Base-by-base conservation (phyloP, 202 grass and related monocot species). In the Setaria italica region DNA sequence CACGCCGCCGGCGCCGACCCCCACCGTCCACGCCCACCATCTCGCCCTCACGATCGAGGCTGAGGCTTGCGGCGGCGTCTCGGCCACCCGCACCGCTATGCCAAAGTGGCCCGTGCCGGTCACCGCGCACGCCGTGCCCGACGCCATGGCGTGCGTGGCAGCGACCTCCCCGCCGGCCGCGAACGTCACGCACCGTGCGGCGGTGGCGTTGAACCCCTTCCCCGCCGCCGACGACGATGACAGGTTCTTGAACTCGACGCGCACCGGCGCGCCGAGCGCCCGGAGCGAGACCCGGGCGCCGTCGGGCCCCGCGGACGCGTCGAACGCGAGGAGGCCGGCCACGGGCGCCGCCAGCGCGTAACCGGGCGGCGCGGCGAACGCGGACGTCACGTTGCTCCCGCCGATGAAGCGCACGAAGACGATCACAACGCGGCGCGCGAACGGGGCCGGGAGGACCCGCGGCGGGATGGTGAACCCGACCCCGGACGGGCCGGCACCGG, bases 91-190 rank as follows among this genome's bases (percentile, higher is more conserved):
- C 47, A 91, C 85, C 17, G 72, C 89, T 0, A 91, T 42, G 0
- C 77, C 89, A 48, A 88, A 91, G 77, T 81, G 71, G 5, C 82
- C 89, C 47, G 89, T 91, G 77, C 89, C 85, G 29, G 85, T 62
- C 46, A 91, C 85, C 64, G 37, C 20, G 77, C 89, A 91, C 20
- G 77, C 64, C 15, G 56, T 4, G 20, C 47, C 70, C 63, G 81
- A 16, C 70, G 42, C 81, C 54, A 85, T 42, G 29, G 63, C 53
- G 46, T 88, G 77, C 81, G 65, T 81, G n/a, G 70, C 71, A 41
- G 72, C 76, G 20, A 74, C 77, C 55, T 81, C 46, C 2, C 85
- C 77, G 47, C 64, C 42, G 25, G 53, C 47, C 19, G 34, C 63
- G 48, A 85, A 91, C 37, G 63, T 91, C 11, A 91, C 25, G 56